A percentile compares a stretch with the other conserved stretches of the same genome.
phyloP scores from a whole-genome alignment of 169 alveolate species.

The Cyclospora cayetanensis region DNA sequence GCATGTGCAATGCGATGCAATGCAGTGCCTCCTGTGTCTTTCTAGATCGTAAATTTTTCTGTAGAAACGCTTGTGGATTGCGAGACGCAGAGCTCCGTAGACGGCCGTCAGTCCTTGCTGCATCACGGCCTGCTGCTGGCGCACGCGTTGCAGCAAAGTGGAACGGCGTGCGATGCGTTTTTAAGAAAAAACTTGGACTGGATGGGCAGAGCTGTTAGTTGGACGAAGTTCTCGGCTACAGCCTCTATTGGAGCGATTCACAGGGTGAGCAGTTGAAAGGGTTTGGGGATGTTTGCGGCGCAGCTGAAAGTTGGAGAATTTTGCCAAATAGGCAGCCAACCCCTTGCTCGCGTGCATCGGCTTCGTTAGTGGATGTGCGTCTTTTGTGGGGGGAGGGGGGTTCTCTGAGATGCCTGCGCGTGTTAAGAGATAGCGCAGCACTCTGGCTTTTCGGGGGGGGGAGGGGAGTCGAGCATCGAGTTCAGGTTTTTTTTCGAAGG shows the following conservation, averaged over 20 bases:
- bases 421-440: too few relatives aligned
- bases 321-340: not conserved
- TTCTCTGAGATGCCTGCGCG: too few relatives aligned
- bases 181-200: constrained; percentile 94
- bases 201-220: constrained; percentile 94
- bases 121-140: constrained; percentile 68
- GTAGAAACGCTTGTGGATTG: too few relatives aligned
- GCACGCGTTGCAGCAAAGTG: constrained; percentile 65
- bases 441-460: too few relatives aligned
- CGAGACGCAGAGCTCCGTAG: constrained; percentile 21
- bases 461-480: too few relatives aligned
- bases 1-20: too few relatives aligned
- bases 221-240: constrained; percentile 98
- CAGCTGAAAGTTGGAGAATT: not conserved
- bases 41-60: too few relatives aligned
- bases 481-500: too few relatives aligned
- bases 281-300: too few relatives aligned
- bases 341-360: not conserved
- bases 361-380: not conserved
- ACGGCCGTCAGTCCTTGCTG: constrained; percentile 42
- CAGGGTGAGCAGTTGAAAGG: constrained; percentile 76
- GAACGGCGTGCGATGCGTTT: constrained; percentile 96
- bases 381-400: too few relatives aligned
- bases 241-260: constrained; percentile 98
- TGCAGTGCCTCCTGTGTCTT: too few relatives aligned